phyloP scores from a whole-genome alignment of 192 early-diverging fungal species.

The Backusella luteola region DNA sequence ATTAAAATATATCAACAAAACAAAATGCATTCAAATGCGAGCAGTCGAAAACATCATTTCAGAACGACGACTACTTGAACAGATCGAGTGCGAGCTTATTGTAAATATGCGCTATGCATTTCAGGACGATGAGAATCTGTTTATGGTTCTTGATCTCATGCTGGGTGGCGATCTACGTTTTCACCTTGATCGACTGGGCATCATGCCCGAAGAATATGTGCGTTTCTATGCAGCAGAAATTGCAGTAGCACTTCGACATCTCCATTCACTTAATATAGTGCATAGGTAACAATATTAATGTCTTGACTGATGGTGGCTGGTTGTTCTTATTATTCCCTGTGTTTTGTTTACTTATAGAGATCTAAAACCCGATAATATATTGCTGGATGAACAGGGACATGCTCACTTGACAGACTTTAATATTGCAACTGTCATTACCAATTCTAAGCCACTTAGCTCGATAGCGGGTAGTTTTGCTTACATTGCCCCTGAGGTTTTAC shows the following conservation, averaged over 20 bases:
- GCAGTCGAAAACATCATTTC: slow-evolving; percentile 90
- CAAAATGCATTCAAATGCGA: slow-evolving; percentile 84
- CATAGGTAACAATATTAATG: slow-evolving; percentile 46
- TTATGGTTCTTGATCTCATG: slow-evolving; percentile 94
- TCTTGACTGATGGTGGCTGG: too few relatives aligned
- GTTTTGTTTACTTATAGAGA: slow-evolving; percentile 47
- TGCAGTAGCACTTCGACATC: slow-evolving; percentile 59
- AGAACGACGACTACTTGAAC: slow-evolving; percentile 85
- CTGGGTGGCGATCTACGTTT: slow-evolving; percentile 92
- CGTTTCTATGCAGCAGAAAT: slow-evolving; percentile 72
- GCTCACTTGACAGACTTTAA: slow-evolving; percentile 87
- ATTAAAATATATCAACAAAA: slow-evolving; percentile 97
- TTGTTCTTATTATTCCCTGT: not conserved
- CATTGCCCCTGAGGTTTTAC: slow-evolving; percentile 83
- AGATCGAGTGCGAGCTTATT: slow-evolving; percentile 80
- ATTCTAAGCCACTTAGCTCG: slow-evolving; percentile 64
- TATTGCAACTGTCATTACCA: slow-evolving; percentile 72
- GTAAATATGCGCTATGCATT: slow-evolving; percentile 96
- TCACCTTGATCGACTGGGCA: slow-evolving; percentile 73
- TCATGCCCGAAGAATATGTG: slow-evolving; percentile 65
- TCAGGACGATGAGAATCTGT: slow-evolving; percentile 91
- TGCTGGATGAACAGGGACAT: slow-evolving; percentile 76
- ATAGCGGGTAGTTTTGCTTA: slow-evolving; percentile 86
- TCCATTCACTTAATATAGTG: slow-evolving; percentile 68
- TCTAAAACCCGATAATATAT: slow-evolving; percentile 84